Evolutionary conservation across 2,329 filamentous ascomycete genomes (phyloP).

Genomic region (Arthrobotrys entomopaga): DNA sequence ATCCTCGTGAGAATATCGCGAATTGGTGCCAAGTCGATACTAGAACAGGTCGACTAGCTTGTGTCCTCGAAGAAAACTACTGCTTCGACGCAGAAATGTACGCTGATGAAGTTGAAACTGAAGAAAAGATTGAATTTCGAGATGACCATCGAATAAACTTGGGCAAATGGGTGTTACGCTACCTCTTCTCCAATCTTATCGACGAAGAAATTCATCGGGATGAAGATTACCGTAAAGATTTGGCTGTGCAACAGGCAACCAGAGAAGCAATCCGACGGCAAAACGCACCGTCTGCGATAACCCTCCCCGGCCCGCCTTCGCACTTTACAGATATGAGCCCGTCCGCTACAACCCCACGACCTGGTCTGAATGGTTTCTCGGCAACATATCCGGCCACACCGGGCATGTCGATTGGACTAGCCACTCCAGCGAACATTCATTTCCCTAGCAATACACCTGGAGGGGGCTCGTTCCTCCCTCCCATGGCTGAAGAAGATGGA

Average conservation of each 20-base stretch:
- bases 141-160: conserved; percentile 98
- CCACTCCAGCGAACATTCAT: conserved; percentile 69
- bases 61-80: conserved; percentile 90
- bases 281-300: conserved; percentile 72
- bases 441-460: conserved; percentile 59
- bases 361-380: conserved; percentile 66
- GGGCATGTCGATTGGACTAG: conserved; percentile 79
- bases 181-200: conserved; percentile 87
- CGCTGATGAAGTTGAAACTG: conserved; percentile 82
- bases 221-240: conserved; percentile 73
- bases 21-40: conserved; percentile 98
- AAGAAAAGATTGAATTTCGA: conserved; percentile 80
- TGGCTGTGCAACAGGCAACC: conserved; percentile 73
- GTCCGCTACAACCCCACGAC: conserved; percentile 69
- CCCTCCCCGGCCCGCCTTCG: conserved; percentile 64
- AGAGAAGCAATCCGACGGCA: conserved; percentile 68
- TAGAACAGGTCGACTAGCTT: conserved; percentile 88
- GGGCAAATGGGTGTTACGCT: conserved; percentile 93
- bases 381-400: conserved; percentile 74
- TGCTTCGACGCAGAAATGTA: conserved; percentile 99
- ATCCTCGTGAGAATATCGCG: conserved; percentile 86
- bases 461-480: conserved; percentile 63
- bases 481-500: conserved; percentile 65
- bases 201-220: conserved; percentile 90
- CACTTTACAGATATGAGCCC: conserved; percentile 58